Evolutionary conservation across 305 asterid species (phyloP).

Genomic region (Fraxinus ornus): DNA sequence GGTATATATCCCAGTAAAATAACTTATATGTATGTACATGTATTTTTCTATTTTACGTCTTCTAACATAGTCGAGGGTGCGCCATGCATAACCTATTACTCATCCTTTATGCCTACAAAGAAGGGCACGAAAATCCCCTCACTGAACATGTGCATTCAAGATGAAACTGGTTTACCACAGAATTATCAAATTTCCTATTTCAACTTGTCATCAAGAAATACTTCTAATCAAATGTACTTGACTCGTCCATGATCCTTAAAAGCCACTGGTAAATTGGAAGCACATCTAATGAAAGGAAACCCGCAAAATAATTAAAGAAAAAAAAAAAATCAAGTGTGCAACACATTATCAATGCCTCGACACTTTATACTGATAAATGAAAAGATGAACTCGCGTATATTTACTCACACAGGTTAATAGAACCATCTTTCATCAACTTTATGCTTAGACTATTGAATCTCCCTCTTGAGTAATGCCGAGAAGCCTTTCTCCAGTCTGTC

Average conservation of each 20-base stretch:
- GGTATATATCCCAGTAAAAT: background rate
- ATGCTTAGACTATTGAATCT: slow-evolving; percentile 80
- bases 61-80: background rate
- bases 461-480: slow-evolving; percentile 89
- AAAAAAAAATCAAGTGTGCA: slow-evolving; percentile 21
- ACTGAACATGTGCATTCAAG: background rate
- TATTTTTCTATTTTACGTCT: background rate
- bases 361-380: slow-evolving; percentile 32
- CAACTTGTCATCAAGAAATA: background rate
- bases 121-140: background rate
- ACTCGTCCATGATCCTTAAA: slow-evolving; percentile 34
- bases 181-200: background rate
- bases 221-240: background rate
- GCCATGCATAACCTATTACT: background rate
- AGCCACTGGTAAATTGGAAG: slow-evolving; percentile 44
- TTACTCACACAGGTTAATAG: slow-evolving; percentile 80
- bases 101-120: background rate
- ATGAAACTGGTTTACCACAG: background rate
- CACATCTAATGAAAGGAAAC: slow-evolving; percentile 34
- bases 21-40: background rate
- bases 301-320: slow-evolving; percentile 39
- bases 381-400: slow-evolving; percentile 27
- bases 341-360: slow-evolving; percentile 22
- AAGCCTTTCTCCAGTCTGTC: slow-evolving; percentile 92
- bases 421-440: slow-evolving; percentile 86